phyloP scores from a whole-genome alignment of 371 early-diverging fungal genomes.

The Amoeboradix gromovi region DNA sequence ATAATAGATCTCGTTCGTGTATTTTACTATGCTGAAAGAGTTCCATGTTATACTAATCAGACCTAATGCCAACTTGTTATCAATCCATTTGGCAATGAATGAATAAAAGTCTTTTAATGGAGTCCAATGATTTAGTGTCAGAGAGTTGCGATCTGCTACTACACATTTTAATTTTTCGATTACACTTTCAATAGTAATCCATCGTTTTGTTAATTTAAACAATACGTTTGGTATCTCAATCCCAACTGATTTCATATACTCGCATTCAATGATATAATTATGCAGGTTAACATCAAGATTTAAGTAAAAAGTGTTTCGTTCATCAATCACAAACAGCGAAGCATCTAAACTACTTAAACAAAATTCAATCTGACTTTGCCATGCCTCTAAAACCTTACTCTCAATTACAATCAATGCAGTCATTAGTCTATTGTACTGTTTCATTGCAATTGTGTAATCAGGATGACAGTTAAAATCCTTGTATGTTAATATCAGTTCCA shows the following conservation, averaged over 20 bases:
- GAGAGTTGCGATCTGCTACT: too few species aligned
- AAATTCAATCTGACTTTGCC: slow-evolving; percentile 21
- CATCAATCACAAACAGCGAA: slow-evolving; percentile 19
- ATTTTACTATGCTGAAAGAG: too few species aligned
- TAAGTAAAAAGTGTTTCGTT: slow-evolving; percentile 19
- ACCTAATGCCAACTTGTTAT: too few species aligned
- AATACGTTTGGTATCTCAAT: slow-evolving; percentile 22
- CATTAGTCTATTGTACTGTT: slow-evolving; percentile 28
- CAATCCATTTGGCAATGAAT: too few species aligned
- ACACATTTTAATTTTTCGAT: too few species aligned
- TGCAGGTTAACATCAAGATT: slow-evolving; percentile 26
- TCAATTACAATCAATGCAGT: slow-evolving; percentile 27
- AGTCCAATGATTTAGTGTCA: too few species aligned
- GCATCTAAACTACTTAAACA: slow-evolving; percentile 26
- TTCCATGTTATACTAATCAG: too few species aligned
- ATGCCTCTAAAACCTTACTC: slow-evolving; percentile 20
- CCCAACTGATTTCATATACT: slow-evolving; percentile 16
- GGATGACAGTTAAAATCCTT: slow-evolving; percentile 16
- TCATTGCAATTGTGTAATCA: slow-evolving; percentile 26
- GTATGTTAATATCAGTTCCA: slow-evolving; percentile 18
- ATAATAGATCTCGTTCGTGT: too few species aligned
- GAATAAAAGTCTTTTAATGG: too few species aligned
- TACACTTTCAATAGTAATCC: too few species aligned
- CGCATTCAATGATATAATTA: slow-evolving; percentile 23
- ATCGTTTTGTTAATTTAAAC: too few species aligned